Conservation (phyloP, 345 rosid species). For the Clausena lansium region DNA sequence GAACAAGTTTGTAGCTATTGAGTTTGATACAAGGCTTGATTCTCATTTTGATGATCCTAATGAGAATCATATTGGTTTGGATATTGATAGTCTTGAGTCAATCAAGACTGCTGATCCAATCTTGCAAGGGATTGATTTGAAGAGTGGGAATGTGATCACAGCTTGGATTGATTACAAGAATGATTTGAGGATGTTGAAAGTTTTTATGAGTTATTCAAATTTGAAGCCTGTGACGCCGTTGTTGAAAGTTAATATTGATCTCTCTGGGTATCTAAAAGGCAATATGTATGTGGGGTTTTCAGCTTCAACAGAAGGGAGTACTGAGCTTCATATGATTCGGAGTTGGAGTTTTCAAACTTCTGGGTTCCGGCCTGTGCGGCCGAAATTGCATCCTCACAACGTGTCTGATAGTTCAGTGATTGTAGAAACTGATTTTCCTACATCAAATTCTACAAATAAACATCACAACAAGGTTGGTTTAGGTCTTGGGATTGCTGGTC, state of each 20-base stretch:
- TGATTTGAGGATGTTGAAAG: constrained; percentile 50
- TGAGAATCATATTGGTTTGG: constrained; percentile 75
- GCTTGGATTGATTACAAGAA: constrained; percentile 92
- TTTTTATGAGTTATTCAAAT: constrained; percentile 63
- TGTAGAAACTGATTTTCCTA: constrained; percentile 32
- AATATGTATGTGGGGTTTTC: constrained; percentile 79
- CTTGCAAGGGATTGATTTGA: constrained; percentile 54
- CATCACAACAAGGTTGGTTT: constrained; percentile 53
- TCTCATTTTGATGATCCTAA: constrained; percentile 61
- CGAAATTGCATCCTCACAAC: constrained; percentile 58
- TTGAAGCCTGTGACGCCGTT: constrained; percentile 62
- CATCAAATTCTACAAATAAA: constrained; percentile 33
- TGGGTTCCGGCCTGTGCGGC: constrained; percentile 59
- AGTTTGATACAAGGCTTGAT: constrained; percentile 77
- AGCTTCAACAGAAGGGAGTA: constrained; percentile 92
- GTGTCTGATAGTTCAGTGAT: constrained; percentile 69
- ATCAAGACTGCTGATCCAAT: constrained; percentile 59
- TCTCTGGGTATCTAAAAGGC: constrained; percentile 55
- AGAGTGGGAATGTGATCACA: constrained; percentile 68
- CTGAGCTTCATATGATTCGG: constrained; percentile 73
- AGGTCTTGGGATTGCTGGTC: constrained; percentile 76
- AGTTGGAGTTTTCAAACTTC: constrained; percentile 77
- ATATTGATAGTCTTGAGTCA: constrained; percentile 67
- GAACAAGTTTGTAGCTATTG: constrained; percentile 79
- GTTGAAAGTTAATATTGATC: constrained; percentile 54